Evolutionary conservation across 1,139 yeast species (phyloP).

Genomic region (Sugiyamaella japonica): DNA sequence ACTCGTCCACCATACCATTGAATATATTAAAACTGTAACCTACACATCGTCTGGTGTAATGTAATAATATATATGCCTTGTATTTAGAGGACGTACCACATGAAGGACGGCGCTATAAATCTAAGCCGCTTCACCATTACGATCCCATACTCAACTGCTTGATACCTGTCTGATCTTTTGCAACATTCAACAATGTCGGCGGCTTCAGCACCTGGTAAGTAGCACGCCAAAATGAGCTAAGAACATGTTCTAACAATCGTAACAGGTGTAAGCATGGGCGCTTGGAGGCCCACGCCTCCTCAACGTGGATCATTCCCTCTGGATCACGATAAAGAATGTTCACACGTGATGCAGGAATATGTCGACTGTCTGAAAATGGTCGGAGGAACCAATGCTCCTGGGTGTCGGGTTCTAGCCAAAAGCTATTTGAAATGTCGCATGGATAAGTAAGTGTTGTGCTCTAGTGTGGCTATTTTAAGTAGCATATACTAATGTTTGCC

Average conservation of each 20-base stretch:
- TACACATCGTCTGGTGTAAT: too few species aligned
- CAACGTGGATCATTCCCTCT: constrained; percentile 95
- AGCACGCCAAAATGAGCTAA: background rate
- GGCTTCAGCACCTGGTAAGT: constrained; percentile 19
- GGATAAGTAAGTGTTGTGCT: constrained; percentile 53
- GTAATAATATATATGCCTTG: too few species aligned
- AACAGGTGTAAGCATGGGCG: constrained; percentile 18
- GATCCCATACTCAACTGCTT: background rate
- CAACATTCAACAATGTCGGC: constrained; percentile 14
- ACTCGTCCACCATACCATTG: too few species aligned
- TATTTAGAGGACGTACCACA: background rate
- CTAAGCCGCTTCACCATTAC: background rate
- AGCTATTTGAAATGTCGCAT: constrained; percentile 81
- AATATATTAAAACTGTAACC: background rate
- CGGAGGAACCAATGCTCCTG: constrained; percentile 81
- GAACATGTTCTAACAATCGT: background rate
- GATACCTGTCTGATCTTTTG: background rate
- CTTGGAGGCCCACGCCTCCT: constrained; percentile 78
- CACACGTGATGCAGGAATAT: constrained; percentile 69
- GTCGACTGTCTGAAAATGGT: constrained; percentile 76
- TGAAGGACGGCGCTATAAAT: background rate
- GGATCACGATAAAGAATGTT: constrained; percentile 88
- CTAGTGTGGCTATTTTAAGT: background rate
- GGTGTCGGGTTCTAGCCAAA: constrained; percentile 82
- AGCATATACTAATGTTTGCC: background rate